A percentile compares a stretch with the other conserved stretches of the same genome.
Evolutionary conservation across 192 early-diverging fungal genomes (phyloP).

Genomic region (Coemansia sp.): DNA sequence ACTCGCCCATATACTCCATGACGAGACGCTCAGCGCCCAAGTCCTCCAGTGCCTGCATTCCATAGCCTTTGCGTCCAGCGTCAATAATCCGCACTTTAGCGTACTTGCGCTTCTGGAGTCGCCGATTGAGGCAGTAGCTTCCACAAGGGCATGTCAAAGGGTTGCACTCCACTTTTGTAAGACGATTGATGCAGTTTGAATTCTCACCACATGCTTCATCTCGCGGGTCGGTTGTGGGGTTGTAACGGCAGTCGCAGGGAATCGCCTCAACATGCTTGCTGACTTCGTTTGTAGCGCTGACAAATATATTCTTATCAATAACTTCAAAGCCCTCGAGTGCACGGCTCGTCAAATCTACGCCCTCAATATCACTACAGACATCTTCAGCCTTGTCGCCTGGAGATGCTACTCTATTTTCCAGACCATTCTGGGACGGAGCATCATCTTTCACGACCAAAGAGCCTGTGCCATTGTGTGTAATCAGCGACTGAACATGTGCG

Average conservation of each 20-base stretch:
- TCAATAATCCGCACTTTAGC: constrained; percentile 84
- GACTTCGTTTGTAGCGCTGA: constrained; percentile 39
- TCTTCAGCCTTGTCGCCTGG: constrained; percentile 16
- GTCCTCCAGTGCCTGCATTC: constrained; percentile 77
- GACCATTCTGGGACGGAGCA: constrained; percentile 1
- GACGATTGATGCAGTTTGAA: constrained; percentile 90
- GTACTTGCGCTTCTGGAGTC: constrained; percentile 86
- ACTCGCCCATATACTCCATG: constrained; percentile 98
- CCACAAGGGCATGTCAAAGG: constrained; percentile 86
- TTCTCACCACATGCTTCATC: constrained; percentile 83
- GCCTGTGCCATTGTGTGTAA: background rate
- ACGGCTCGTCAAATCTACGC: constrained; percentile 29
- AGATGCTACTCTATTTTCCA: background rate
- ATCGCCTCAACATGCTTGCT: constrained; percentile 48
- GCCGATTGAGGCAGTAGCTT: constrained; percentile 83
- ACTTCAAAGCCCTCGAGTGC: constrained; percentile 35
- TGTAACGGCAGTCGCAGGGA: constrained; percentile 50
- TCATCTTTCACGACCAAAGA: constrained; percentile 4
- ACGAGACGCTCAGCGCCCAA: constrained; percentile 80
- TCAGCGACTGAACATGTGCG: background rate
- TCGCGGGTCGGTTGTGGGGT: constrained; percentile 60
- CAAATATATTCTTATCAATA: constrained; percentile 48
- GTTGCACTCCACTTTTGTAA: constrained; percentile 89
- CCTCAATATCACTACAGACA: constrained; percentile 14
- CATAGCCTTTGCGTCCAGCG: constrained; percentile 92